These are phyloP conservation scores for Graphiopsis chlorocephala DNA, from an alignment of 2,329 filamentous ascomycete genomes.

Conservation along the genomic window DNA sequence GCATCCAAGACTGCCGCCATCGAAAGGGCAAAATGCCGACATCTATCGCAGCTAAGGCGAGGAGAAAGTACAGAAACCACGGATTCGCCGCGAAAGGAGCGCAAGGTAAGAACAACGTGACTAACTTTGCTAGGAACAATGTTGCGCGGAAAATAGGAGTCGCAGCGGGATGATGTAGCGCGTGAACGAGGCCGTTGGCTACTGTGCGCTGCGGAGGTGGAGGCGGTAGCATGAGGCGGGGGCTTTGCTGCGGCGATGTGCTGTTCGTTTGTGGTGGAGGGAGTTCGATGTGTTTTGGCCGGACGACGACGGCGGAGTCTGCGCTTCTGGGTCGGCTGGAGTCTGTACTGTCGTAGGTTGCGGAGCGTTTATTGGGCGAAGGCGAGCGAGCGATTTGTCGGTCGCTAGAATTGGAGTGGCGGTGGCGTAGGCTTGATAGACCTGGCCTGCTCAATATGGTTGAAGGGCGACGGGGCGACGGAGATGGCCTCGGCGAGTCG, in stretches of 20 bases:
- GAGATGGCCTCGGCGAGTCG: conserved; percentile 35
- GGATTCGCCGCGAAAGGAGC: conserved; percentile 67
- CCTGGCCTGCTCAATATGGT: conserved; percentile 22
- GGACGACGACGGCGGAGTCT: conserved; percentile 14
- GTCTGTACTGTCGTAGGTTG: background rate
- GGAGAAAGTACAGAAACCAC: conserved; percentile 63
- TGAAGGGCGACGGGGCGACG: conserved; percentile 24
- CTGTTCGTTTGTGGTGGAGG: conserved; percentile 9
- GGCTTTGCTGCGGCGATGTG: conserved; percentile 25
- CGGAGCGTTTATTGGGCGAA: conserved; percentile 18
- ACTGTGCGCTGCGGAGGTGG: conserved; percentile 26
- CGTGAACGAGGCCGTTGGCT: background rate
- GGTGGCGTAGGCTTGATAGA: conserved; percentile 15
- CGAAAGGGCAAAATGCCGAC: conserved; percentile 40
- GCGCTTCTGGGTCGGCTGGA: background rate
- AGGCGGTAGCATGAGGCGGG: conserved; percentile 37
- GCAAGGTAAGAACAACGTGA: conserved; percentile 65
- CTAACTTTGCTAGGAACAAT: conserved; percentile 68
- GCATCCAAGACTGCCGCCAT: conserved; percentile 37
- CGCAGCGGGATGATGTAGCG: background rate
- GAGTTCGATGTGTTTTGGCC: conserved; percentile 21
- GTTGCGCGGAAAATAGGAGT: conserved; percentile 47
- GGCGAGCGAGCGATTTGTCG: conserved; percentile 14
- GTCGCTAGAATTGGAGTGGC: conserved; percentile 20
- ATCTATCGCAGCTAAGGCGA: conserved; percentile 68